Evolutionary conservation across 352 stramenopile genomes (phyloP).

Genomic region (Phytophthora hibernalis): DNA sequence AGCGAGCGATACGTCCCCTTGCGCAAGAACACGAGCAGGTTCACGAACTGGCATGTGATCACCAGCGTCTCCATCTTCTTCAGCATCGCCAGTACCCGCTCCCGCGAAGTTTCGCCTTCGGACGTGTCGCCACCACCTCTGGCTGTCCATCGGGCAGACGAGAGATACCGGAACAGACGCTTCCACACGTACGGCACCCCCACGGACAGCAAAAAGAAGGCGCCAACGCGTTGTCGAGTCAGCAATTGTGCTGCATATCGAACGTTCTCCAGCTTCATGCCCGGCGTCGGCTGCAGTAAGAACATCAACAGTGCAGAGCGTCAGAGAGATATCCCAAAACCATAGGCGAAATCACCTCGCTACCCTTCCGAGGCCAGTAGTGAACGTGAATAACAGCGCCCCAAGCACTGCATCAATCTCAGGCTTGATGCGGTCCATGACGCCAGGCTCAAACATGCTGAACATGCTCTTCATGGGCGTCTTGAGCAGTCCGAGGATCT

Average conservation of each 20-base stretch:
- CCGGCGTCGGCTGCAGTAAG: conserved; percentile 66
- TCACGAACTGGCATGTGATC: conserved; percentile 71
- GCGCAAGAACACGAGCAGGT: conserved; percentile 76
- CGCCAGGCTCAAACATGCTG: conserved; percentile 71
- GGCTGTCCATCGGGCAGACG: conserved; percentile 53
- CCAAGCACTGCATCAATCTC: conserved; percentile 74
- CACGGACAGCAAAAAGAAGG: conserved; percentile 77
- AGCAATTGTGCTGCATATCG: conserved; percentile 59
- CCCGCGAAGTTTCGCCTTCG: conserved; percentile 22
- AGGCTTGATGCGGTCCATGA: conserved; percentile 70
- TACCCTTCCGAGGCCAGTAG: conserved; percentile 68
- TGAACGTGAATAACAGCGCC: conserved; percentile 69
- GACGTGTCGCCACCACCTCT: conserved; percentile 7
- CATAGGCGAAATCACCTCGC: conserved; percentile 3
- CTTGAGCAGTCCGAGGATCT: conserved; percentile 83
- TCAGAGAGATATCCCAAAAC: conserved; percentile 1
- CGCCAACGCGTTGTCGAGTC: conserved; percentile 52
- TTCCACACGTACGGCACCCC: conserved; percentile 83
- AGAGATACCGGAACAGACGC: conserved; percentile 67
- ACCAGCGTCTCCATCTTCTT: conserved; percentile 80
- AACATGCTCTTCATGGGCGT: conserved; percentile 82
- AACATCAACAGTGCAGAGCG: conserved; percentile 2
- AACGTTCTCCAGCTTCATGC: conserved; percentile 88
- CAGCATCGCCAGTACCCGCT: conserved; percentile 56
- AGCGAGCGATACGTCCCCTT: conserved; percentile 80